Base-by-base conservation (phyloP, 345 rosid species). In the Bruguiera gymnorhiza region DNA sequence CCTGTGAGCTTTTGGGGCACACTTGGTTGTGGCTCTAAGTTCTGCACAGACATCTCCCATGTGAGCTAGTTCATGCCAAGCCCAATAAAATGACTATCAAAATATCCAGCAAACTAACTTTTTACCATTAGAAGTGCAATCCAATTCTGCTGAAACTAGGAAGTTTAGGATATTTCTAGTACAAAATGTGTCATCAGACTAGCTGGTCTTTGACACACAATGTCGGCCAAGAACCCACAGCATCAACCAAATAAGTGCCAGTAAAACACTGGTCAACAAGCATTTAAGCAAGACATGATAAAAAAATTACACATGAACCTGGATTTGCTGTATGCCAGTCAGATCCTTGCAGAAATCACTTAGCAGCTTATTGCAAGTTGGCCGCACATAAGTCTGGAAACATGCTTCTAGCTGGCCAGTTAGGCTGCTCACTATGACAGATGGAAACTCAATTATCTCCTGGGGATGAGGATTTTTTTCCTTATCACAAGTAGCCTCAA, bases 391-490 rank as follows among this genome's bases (percentile, higher is more conserved):
- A 51, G 83, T 82, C 69, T 82, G 86, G 69, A 82, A 82, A 62
- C 81, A 82, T 1, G 83, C 86, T 75, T 76, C 86, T 27, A 79
- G 71, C 60, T 79, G 79, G 29, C 83, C 83, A 50, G 83, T 82
- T 56, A 67, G 65, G 74, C 83, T 76, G 68, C 79, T 82, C 70
- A 82, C 86, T 30, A 82, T 76, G 65, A 82, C 86, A 62, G 83
- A 79, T 30, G 86, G 86, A 73, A 82, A 82, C 79, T 82, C 86
- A 9, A 82, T 82, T 34, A 82, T 82, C 77, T 82, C 86, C 54
- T 82, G 86, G 18, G 86, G 86, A 61, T 82, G 83, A n/a, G 86
- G 86, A 63, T 76, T 82, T 75, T 63, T 79, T 65, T 71, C 86
- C 75, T 75, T 79, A 71, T 79, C 86, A 67, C 86, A 77, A 60